These are phyloP conservation scores for Raddia guianensis DNA, from an alignment of 176 grass and related monocot species.

Conservation along the genomic window DNA sequence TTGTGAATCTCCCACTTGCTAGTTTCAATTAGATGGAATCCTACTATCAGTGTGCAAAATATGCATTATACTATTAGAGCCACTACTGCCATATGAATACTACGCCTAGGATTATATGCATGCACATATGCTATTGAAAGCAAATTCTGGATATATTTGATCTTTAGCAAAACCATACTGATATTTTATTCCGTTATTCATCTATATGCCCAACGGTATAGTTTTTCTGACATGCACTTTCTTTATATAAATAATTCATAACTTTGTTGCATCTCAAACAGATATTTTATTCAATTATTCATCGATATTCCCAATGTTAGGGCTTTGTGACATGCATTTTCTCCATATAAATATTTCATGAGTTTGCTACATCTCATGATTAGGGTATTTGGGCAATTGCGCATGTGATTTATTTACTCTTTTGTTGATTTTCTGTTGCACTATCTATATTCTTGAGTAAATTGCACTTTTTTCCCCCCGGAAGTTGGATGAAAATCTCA, in stretches of 20 bases:
- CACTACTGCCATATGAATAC: background rate
- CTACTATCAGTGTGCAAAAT: background rate
- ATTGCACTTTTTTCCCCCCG: no score
- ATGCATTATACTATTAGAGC: background rate
- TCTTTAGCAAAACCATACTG: background rate
- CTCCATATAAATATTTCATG: background rate
- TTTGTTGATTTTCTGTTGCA: conserved; percentile 6
- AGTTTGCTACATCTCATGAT: background rate
- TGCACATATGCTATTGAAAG: background rate
- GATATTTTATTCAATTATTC: background rate
- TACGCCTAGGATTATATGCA: background rate
- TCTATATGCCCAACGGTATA: background rate
- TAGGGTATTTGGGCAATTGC: background rate
- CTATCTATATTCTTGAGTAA: no score
- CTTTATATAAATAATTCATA: background rate
- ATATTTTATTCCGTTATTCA: background rate
- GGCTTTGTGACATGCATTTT: background rate
- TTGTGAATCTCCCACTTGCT: background rate
- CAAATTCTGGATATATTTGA: background rate
- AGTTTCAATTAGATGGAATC: background rate
- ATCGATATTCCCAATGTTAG: background rate
- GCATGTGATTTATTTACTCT: background rate
- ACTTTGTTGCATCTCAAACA: background rate
- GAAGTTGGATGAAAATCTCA: no score
- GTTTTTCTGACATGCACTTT: background rate